Percentiles rank a stretch among this genome's conserved stretches.
These are phyloP conservation scores for Tolypocladium amazonense DNA, from an alignment of 2,329 filamentous ascomycete genomes.

Conservation along the genomic window DNA sequence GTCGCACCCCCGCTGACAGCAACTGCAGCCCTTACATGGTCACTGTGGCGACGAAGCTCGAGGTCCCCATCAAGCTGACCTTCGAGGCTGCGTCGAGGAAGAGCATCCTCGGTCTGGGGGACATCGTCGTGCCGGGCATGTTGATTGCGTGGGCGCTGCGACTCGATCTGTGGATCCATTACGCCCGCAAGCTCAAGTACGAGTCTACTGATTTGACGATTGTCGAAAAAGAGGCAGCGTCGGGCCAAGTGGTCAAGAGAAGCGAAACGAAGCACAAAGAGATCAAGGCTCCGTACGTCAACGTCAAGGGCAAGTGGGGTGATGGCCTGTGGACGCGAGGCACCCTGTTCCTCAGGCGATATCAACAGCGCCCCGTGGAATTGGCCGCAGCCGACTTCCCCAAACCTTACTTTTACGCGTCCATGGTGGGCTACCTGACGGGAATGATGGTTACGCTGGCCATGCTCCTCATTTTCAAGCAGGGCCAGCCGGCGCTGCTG, in stretches of 20 bases:
- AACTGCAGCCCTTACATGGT: conserved; percentile 62
- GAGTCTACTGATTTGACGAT: conserved; percentile 22
- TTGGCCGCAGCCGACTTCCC: conserved; percentile 46
- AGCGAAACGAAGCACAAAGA: conserved; percentile 31
- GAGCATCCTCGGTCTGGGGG: conserved; percentile 85
- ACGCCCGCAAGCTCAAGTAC: conserved; percentile 53
- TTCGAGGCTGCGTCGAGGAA: conserved; percentile 57
- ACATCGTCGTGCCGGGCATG: conserved; percentile 86
- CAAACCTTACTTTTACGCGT: conserved; percentile 78
- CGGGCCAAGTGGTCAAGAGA: conserved; percentile 21
- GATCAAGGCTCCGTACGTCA: conserved; percentile 41
- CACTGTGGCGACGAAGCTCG: conserved; percentile 76
- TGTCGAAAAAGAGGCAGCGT: conserved; percentile 20
- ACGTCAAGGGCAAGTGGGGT: conserved; percentile 67
- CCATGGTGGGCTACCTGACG: conserved; percentile 63
- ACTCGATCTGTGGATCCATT: conserved; percentile 84
- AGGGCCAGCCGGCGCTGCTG: conserved; percentile 80
- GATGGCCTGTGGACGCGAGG: conserved; percentile 65
- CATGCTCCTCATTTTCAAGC: conserved; percentile 67
- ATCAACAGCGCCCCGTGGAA: conserved; percentile 15
- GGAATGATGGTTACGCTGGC: conserved; percentile 69
- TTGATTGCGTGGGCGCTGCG: conserved; percentile 79
- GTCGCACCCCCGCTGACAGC: not conserved
- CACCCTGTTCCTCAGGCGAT: conserved; percentile 12
- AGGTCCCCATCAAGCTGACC: conserved; percentile 86